Evolutionary conservation across 2,329 filamentous ascomycete species (phyloP).

Genomic region (Alternaria sp.): DNA sequence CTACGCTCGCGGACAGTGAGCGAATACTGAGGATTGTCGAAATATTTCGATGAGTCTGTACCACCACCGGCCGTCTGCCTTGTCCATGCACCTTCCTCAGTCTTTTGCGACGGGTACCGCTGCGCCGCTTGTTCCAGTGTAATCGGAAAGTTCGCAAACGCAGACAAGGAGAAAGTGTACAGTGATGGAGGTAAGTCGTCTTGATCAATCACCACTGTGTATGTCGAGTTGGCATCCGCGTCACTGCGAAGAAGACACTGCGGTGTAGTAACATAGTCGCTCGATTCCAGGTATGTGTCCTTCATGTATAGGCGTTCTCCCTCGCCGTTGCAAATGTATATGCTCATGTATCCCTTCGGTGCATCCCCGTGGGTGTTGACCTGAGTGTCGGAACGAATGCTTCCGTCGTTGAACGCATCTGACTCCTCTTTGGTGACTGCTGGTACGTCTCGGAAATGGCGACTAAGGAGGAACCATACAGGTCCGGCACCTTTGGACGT

Average conservation of each 20-base stretch:
- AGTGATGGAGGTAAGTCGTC: slow-evolving; percentile 74
- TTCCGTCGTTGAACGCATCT: slow-evolving; percentile 42
- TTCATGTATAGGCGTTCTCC: slow-evolving; percentile 77
- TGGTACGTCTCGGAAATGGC: slow-evolving; percentile 74
- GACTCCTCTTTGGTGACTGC: slow-evolving; percentile 45
- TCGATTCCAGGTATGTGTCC: slow-evolving; percentile 73
- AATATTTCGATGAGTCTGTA: slow-evolving; percentile 75
- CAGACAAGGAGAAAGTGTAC: slow-evolving; percentile 87
- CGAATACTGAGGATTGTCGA: slow-evolving; percentile 86
- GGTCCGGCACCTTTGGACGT: slow-evolving; percentile 61
- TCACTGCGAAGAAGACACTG: slow-evolving; percentile 85
- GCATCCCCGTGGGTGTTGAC: slow-evolving; percentile 36
- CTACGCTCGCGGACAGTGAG: slow-evolving; percentile 65
- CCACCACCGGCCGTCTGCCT: slow-evolving; percentile 83
- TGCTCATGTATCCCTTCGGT: slow-evolving; percentile 78
- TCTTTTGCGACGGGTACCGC: slow-evolving; percentile 64
- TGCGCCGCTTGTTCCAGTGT: slow-evolving; percentile 67
- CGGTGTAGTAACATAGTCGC: slow-evolving; percentile 91
- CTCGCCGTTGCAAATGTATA: slow-evolving; percentile 76
- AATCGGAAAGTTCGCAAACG: slow-evolving; percentile 73
- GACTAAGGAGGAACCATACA: slow-evolving; percentile 84
- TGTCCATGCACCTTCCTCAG: slow-evolving; percentile 74
- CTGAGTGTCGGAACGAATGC: slow-evolving; percentile 28
- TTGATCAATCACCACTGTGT: slow-evolving; percentile 75
- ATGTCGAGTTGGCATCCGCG: slow-evolving; percentile 57